Evolutionary conservation across 2,329 filamentous ascomycete species (phyloP), one percentile per base, ranked within the genome.

Genomic region (Trichoderma breve): DNA sequence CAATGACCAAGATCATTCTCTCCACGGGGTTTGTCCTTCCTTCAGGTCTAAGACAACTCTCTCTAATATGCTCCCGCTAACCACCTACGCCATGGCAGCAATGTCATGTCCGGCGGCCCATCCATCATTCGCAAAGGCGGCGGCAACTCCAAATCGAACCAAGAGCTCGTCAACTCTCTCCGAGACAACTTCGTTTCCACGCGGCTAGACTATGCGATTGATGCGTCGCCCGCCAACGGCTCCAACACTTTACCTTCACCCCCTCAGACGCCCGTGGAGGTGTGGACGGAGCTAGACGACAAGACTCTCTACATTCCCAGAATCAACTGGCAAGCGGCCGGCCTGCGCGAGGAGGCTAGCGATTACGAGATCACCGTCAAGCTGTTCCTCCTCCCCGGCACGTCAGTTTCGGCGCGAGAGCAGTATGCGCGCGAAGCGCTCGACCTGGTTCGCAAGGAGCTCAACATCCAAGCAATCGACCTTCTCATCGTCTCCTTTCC

Each of bases 301-400:
- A 84, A 85, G 63, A 86, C 86, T 6, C 86, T 95, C 60, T 95
- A 92, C 79, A 88, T 98, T 53, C 95, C 95, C 61, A 88, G 91
- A 53, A 89, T 95, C 79, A 89, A 94, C 80, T 93, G 92, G 85
- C 85, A 88, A 14, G 83, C 88, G 34, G 89, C 89, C 4, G 92
- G 92, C 0, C 85, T 99, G 60, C 86, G 89, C 36, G 96, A 99
- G 79, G 94, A 97, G 76, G 86, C 92, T 30, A 86, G 88, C 72
- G 91, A 94, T 76, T 99, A 99, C 84, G 94, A 98, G 79, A 94
- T 98, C 78, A 98, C 95, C 0, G 91, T 96, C 73, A 99, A 99
- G 83, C 84, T 99, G 26, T 99, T 99, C 85, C 97, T 96, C 82
- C 87, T 98, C 32, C 92, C 94, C 1, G 89, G 88, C 21, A 88